Conservation (phyloP, 306 rosid genomes). For the Lablab purpureus region DNA sequence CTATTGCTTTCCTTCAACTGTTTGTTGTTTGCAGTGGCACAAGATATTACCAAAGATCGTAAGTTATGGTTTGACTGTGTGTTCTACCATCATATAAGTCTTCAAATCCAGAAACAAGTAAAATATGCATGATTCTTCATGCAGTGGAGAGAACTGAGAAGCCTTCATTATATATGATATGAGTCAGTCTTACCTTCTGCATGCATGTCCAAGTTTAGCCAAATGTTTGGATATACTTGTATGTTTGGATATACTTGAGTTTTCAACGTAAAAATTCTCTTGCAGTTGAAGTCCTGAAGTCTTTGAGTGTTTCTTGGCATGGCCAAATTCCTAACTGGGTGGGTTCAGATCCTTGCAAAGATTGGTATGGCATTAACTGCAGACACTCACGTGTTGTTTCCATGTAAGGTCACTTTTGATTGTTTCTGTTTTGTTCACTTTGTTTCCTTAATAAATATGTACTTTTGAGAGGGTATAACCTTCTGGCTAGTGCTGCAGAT, state of each 20-base stretch:
- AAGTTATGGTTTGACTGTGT: background rate
- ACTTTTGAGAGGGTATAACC: conserved; percentile 17
- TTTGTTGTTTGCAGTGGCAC: conserved; percentile 20
- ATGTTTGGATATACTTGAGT: background rate
- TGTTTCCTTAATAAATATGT: background rate
- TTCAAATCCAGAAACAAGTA: background rate
- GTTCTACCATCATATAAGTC: background rate
- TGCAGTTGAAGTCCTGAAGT: conserved; percentile 25
- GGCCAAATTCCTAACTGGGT: conserved; percentile 17
- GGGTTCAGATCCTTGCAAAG: conserved; percentile 48
- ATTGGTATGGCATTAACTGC: conserved; percentile 46
- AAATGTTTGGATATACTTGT: background rate
- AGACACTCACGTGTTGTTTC: conserved; percentile 45
- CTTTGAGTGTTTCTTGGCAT: conserved; percentile 27
- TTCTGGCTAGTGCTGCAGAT: conserved; percentile 51
- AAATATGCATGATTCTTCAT: conserved; percentile 2
- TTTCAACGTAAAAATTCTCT: conserved; percentile 21
- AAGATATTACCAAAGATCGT: conserved; percentile 26
- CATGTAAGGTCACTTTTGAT: conserved; percentile 40
- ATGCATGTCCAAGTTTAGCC: background rate
- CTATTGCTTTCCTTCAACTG: conserved; percentile 24
- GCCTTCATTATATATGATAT: background rate
- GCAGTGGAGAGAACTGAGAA: background rate
- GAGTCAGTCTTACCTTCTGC: conserved; percentile 7
- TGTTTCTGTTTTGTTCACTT: background rate